Percentiles rank a stretch among this genome's conserved stretches.
Conservation (phyloP, 805 yeast species). For the Wickerhamomyces bovis region DNA sequence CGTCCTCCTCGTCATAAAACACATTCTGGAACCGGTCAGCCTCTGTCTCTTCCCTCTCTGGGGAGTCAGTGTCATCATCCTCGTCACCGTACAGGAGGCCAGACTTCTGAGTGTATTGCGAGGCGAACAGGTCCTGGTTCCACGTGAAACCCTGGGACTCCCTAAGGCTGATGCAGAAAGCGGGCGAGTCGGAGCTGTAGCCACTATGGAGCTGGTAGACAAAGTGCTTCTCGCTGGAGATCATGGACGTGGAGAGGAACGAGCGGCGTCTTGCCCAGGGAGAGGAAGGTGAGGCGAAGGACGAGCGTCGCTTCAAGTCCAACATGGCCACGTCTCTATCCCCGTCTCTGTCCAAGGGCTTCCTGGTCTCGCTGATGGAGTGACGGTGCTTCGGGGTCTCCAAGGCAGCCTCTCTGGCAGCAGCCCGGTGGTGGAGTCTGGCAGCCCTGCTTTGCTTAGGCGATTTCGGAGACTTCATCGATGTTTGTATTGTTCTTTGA, state of each 20-base stretch:
- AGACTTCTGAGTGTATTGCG: constrained; percentile 56
- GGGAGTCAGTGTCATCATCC: constrained; percentile 13
- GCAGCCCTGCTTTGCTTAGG: neutral
- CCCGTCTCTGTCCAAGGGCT: neutral
- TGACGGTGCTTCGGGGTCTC: neutral
- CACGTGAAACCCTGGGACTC: constrained; percentile 73
- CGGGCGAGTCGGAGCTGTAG: constrained; percentile 10
- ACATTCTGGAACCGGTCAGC: constrained; percentile 1
- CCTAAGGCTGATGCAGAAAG: constrained; percentile 39
- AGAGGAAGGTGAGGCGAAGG: constrained; percentile 28
- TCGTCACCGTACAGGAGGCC: constrained; percentile 32
- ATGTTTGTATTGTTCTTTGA: neutral
- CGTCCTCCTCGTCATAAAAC: constrained; percentile 1
- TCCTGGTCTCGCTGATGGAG: neutral
- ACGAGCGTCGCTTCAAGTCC: constrained; percentile 7
- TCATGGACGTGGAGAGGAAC: constrained; percentile 51
- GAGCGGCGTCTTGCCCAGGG: constrained; percentile 53
- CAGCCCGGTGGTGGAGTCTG: neutral
- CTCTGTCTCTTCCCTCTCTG: constrained; percentile 1
- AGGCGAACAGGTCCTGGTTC: constrained; percentile 73
- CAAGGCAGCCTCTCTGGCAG: neutral
- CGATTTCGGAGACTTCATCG: neutral
- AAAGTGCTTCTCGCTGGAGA: constrained; percentile 47
- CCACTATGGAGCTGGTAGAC: constrained; percentile 37
- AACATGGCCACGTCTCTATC: neutral